Evolutionary conservation across 1,284 basidiomycete species (phyloP).

Genomic region (Ustilago bromivora): DNA sequence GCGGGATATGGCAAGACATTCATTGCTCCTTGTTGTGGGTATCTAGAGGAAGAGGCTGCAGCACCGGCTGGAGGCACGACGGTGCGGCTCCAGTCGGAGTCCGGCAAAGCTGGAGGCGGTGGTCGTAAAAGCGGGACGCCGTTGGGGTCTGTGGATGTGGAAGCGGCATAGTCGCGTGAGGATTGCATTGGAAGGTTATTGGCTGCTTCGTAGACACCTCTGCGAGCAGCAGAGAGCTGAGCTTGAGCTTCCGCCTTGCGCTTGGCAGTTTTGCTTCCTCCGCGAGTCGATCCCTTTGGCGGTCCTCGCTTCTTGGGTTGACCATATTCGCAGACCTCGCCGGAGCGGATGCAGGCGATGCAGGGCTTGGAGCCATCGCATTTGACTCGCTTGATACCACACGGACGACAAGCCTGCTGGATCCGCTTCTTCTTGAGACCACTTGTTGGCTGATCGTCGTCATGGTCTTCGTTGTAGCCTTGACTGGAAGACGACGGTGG

Average conservation of each 20-base stretch:
- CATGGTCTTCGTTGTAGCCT: slow-evolving; percentile 17
- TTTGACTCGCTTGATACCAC: slow-evolving; percentile 58
- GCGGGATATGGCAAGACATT: slow-evolving; percentile 6
- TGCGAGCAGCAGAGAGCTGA: slow-evolving; percentile 12
- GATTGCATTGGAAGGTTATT: slow-evolving; percentile 23
- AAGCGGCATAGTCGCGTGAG: slow-evolving; percentile 22
- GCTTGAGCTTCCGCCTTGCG: slow-evolving; percentile 26
- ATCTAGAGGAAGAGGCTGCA: slow-evolving; percentile 14
- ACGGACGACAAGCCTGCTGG: slow-evolving; percentile 59
- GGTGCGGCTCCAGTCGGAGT: slow-evolving; percentile 19
- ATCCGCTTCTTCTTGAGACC: slow-evolving; percentile 56
- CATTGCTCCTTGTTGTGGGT: slow-evolving; percentile 9
- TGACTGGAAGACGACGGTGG: slow-evolving; percentile 7
- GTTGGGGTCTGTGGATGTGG: slow-evolving; percentile 1
- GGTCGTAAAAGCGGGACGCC: slow-evolving; percentile 17
- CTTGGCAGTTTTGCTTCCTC: slow-evolving; percentile 39
- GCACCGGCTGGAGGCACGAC: not conserved
- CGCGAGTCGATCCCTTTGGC: slow-evolving; percentile 57
- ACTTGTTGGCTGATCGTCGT: slow-evolving; percentile 24
- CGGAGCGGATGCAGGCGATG: slow-evolving; percentile 49
- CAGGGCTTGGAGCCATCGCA: slow-evolving; percentile 57
- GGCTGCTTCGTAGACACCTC: slow-evolving; percentile 19
- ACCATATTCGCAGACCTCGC: slow-evolving; percentile 58
- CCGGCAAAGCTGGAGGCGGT: slow-evolving; percentile 15
- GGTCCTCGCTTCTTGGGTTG: slow-evolving; percentile 61